Evolutionary conservation across 179 eudicot genomes (phyloP).

Genomic region (Carnegiea gigantea): DNA sequence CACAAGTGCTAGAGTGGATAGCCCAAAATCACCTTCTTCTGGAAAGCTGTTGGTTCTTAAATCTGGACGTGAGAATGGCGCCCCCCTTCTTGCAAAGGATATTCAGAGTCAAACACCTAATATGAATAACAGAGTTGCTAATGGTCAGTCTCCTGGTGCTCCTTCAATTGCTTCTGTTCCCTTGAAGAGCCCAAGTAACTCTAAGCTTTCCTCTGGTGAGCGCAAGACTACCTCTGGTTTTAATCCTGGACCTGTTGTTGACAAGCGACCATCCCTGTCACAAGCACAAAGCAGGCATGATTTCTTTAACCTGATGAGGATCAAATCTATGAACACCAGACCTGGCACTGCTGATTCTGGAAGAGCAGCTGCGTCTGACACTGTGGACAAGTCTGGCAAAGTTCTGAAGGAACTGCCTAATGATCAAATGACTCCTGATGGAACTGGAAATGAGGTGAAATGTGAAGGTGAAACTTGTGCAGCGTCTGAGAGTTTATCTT

Average conservation of each 20-base stretch:
- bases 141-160: conserved; percentile 40
- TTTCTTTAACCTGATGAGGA: conserved; percentile 83
- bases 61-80: conserved; percentile 34
- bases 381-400: conserved; percentile 30
- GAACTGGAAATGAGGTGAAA: conserved; percentile 39
- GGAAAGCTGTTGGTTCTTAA: conserved; percentile 30
- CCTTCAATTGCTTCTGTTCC: conserved; percentile 40
- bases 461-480: conserved; percentile 46
- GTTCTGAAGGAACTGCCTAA: conserved; percentile 28
- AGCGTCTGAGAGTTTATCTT: conserved; percentile 20
- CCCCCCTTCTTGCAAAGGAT: conserved; percentile 33
- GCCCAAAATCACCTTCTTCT: conserved; percentile 30
- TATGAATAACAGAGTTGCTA: conserved; percentile 34
- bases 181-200: conserved; percentile 34
- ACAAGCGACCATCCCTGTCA: conserved; percentile 53
- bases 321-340: conserved; percentile 45
- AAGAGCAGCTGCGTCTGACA: conserved; percentile 31
- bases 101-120: conserved; percentile 28
- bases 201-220: conserved; percentile 38
- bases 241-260: conserved; percentile 36
- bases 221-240: conserved; percentile 39
- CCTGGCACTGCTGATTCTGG: conserved; percentile 34
- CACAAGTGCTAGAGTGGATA: conserved; percentile 22
- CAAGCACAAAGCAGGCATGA: conserved; percentile 73
- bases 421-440: conserved; percentile 29